Base-by-base conservation (phyloP, 495 filamentous ascomycete species). In the Xylaria cubensis region DNA sequence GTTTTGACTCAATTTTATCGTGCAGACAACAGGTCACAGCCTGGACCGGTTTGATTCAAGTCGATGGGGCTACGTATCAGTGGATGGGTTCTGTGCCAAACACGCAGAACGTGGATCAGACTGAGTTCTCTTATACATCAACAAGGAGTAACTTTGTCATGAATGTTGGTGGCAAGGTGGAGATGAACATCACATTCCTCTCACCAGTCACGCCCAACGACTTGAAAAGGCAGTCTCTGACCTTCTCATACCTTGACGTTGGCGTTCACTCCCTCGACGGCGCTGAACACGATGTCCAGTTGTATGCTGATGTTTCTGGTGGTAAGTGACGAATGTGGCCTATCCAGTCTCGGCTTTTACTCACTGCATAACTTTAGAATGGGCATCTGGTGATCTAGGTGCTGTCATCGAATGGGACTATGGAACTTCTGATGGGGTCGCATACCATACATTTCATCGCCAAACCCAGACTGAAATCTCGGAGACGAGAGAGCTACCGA, bases 121-220 rank as follows among this genome's bases (percentile, higher is more conserved):
- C 78, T 0, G 81, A 81, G 2, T 87, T 94, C 55, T 90, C 92
- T 68, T 97, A 95, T 78, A 95, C 97, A 74, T 92, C 95, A 48
- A 94, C 93, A 1, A 90, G 90, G 15, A 97, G 94, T 56, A 95
- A 93, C 69, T 90, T 98, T 72, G 93, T 90, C 50, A 95, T 97
- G 82, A 85, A 85, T 39, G 90, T 97, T 26, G 88, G 80, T 26
- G 83, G 87, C 2, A 85, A 89, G 59, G 83, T 92, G 36, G 86
- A 91, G 71, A 83, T 98, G 79, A 90, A 88, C 4, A 84, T 97
- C 26, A 94, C 92, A 0, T 97, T 97, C 78, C 83, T 97, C 42
- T 94, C 93, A 4, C 95, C 95, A 0, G 92, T 98, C 55, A 97
- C 93, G 15, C 92, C 94, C 1, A 90, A 91, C 12, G 97, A 96